Evolutionary conservation across 2,329 filamentous ascomycete genomes (phyloP).

Genomic region (Didymella exigua): DNA sequence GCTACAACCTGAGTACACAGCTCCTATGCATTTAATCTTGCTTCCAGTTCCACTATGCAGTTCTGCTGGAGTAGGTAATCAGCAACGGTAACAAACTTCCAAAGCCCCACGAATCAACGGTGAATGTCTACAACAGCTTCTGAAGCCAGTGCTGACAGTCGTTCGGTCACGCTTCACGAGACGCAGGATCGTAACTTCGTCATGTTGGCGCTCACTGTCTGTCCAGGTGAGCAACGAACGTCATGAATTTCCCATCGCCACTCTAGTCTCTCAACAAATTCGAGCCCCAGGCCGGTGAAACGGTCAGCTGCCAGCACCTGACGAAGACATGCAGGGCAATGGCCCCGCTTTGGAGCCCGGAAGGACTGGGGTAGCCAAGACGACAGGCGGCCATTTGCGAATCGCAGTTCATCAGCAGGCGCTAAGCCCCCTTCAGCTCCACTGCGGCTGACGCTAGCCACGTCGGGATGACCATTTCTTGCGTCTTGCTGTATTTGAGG

Average conservation of each 20-base stretch:
- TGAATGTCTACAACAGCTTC: too few relatives aligned
- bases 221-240: conserved; percentile 11
- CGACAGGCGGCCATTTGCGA: background rate
- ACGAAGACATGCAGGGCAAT: conserved; percentile 1
- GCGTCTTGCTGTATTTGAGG: background rate
- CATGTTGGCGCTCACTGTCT: background rate
- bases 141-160: background rate
- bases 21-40: too few relatives aligned
- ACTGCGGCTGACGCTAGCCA: background rate
- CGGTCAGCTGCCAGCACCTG: conserved; percentile 12
- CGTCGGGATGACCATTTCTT: conserved; percentile 1
- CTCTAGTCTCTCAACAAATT: conserved; percentile 14
- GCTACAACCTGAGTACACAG: too few relatives aligned
- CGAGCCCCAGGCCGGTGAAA: conserved; percentile 2
- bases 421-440: conserved; percentile 5
- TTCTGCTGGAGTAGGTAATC: too few relatives aligned
- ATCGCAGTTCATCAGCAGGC: background rate
- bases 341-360: conserved; percentile 3
- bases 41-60: too few relatives aligned
- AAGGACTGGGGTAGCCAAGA: conserved; percentile 1
- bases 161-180: background rate
- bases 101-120: too few relatives aligned
- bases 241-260: conserved; percentile 1
- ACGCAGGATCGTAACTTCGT: background rate
- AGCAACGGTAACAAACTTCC: too few relatives aligned